These are phyloP conservation scores for Tribonema minus DNA, from an alignment of 108 stramenopile genomes.

Conservation along the genomic window DNA sequence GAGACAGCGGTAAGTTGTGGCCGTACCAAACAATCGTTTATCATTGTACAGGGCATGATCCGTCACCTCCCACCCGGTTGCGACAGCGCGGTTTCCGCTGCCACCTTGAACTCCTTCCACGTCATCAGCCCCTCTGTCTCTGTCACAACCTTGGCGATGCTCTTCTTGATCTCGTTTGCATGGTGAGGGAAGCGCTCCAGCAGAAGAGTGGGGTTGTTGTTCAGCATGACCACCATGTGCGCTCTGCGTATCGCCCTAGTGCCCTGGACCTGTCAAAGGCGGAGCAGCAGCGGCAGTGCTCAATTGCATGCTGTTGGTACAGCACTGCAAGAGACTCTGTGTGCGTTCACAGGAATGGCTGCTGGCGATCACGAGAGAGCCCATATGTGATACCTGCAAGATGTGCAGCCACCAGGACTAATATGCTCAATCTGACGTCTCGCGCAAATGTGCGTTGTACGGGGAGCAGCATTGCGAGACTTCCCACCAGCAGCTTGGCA, in stretches of 20 bases:
- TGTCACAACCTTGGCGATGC: constrained; percentile 8
- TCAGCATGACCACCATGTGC: constrained; percentile 23
- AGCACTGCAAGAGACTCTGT: too few relatives aligned
- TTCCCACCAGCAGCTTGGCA: too few relatives aligned
- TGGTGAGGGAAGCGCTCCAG: constrained; percentile 38
- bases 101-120: constrained; percentile 12
- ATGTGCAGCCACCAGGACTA: too few relatives aligned
- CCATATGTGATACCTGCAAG: not conserved
- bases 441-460: too few relatives aligned
- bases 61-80: too few relatives aligned
- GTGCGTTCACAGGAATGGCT: not conserved
- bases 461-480: too few relatives aligned
- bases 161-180: constrained; percentile 7
- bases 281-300: not conserved
- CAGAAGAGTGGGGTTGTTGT: constrained; percentile 5
- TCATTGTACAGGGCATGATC: too few relatives aligned
- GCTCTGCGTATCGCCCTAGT: constrained; percentile 20
- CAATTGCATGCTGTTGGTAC: too few relatives aligned
- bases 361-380: not conserved
- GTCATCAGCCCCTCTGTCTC: not conserved
- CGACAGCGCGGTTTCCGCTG: too few relatives aligned
- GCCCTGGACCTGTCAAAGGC: constrained; percentile 1
- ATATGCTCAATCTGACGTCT: too few relatives aligned
- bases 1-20: too few relatives aligned
- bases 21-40: too few relatives aligned